Evolutionary conservation across 176 grass and related monocot species (phyloP), one percentile per base, ranked within the genome.

Genomic region (Urochloa ruziziensis): DNA sequence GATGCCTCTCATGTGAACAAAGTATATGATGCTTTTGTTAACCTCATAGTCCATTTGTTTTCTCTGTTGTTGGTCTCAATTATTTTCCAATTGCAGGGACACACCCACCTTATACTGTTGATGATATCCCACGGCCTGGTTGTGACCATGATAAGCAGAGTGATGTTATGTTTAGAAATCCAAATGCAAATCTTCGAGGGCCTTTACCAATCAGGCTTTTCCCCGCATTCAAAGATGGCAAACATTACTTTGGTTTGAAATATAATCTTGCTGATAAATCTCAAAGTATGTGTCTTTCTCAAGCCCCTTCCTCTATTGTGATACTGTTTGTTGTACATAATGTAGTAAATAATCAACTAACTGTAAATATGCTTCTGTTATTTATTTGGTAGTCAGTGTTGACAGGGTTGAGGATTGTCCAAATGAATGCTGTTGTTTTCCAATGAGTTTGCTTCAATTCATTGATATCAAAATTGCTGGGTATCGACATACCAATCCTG

Each of bases 191-290:
- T 2, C 54, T 54, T 56, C 34, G 60, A 30, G 60, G 82, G 34
- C 82, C 82, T 66, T 65, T 3, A 10, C n/a, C 71, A 52, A 37
- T 75, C 1, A 2, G 0, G 37, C 82, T 65, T 64, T 84, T 84
- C 58, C 34, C n/a, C 10, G n/a, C 46, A 54, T 84, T 54, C 71
- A 84, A 18, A 16, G 5, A 9, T 1, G 67, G 2, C 10, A 24
- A 1, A 0, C 59, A 84, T 76, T 2, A 3, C 0, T 84, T 75
- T 53, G 6, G 46, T 75, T 53, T 16, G 36, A 3, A 11, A 5
- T 83, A 83, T 21, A 74, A 60, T 74, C 58, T 36, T 19, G 70
- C 62, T 83, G 69, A 74, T 62, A 62, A 43, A 73, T 62, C 40
- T 83, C 2, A 83, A 63, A 73, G 62, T 49, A 49, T 18, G 47